Conservation (phyloP, 768 basidiomycete genomes). For the Pulveroboletus sp. region DNA sequence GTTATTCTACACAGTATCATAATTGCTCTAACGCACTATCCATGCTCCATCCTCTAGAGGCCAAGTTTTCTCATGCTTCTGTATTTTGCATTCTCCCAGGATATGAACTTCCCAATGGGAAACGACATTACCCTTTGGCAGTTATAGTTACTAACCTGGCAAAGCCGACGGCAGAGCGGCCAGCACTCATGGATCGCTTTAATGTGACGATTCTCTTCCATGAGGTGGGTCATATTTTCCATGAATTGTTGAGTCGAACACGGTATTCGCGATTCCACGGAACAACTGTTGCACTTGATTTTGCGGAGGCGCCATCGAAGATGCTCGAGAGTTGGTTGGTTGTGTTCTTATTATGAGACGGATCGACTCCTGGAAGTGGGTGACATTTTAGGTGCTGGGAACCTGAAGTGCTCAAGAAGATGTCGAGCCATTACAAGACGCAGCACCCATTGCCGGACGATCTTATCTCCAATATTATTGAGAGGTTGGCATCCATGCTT, state of each 20-base stretch:
- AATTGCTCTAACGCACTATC: not conserved
- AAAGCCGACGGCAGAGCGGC: constrained; percentile 71
- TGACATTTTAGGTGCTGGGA: constrained; percentile 62
- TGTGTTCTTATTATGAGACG: not conserved
- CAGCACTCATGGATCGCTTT: constrained; percentile 79
- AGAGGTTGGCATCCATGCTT: constrained; percentile 42
- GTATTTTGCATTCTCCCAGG: constrained; percentile 74
- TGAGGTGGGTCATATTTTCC: constrained; percentile 76
- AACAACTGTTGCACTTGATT: constrained; percentile 70
- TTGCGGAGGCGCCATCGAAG: constrained; percentile 86
- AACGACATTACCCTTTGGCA: constrained; percentile 63
- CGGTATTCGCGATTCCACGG: constrained; percentile 77
- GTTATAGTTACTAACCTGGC: constrained; percentile 89
- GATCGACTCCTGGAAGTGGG: not conserved
- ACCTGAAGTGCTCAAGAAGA: constrained; percentile 61
- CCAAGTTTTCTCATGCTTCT: constrained; percentile 79
- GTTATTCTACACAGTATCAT: not conserved
- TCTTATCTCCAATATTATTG: constrained; percentile 67
- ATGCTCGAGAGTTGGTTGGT: constrained; percentile 84
- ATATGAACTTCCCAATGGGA: constrained; percentile 48
- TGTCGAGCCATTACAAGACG: constrained; percentile 76
- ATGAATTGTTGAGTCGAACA: constrained; percentile 62
- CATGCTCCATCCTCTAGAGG: constrained; percentile 34
- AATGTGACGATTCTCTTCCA: constrained; percentile 88
- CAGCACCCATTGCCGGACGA: constrained; percentile 64